These are phyloP conservation scores for Zygotorulaspora mrakii DNA, from an alignment of 1,139 yeast species.

Conservation along the genomic window DNA sequence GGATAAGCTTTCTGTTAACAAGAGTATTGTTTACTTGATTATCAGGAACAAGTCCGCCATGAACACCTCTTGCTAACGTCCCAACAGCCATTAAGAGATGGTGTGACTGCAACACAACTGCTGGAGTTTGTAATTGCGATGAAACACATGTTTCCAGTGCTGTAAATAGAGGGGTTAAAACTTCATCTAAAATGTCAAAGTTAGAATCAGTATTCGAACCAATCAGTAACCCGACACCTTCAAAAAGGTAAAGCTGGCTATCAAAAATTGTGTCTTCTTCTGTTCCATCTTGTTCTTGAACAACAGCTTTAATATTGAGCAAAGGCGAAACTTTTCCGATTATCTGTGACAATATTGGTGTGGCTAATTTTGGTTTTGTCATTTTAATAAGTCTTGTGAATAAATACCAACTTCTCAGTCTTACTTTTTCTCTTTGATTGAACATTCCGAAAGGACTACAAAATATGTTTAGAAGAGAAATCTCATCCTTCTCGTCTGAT, in stretches of 20 bases:
- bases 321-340: slow-evolving; percentile 49
- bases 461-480: slow-evolving; percentile 67
- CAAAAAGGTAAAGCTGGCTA: slow-evolving; percentile 78
- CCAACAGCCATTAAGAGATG: slow-evolving; percentile 88
- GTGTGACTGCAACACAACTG: slow-evolving; percentile 68
- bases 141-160: slow-evolving; percentile 67
- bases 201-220: slow-evolving; percentile 41
- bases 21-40: slow-evolving; percentile 37
- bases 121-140: slow-evolving; percentile 43
- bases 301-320: slow-evolving; percentile 54
- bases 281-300: slow-evolving; percentile 52
- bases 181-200: slow-evolving; percentile 51
- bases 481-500: slow-evolving; percentile 45
- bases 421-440: slow-evolving; percentile 65
- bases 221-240: slow-evolving; percentile 67
- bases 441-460: slow-evolving; percentile 79
- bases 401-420: slow-evolving; percentile 85
- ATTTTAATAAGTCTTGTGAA: slow-evolving; percentile 78
- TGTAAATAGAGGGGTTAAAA: slow-evolving; percentile 74
- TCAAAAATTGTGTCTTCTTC: slow-evolving; percentile 66
- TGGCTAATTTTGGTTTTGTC: slow-evolving; percentile 62
- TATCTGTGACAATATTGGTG: slow-evolving; percentile 48
- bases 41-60: slow-evolving; percentile 38
- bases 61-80: slow-evolving; percentile 79
- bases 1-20: slow-evolving; percentile 30